Evolutionary conservation across 2,329 filamentous ascomycete genomes (phyloP).

Genomic region (Diaporthe ilicicola): DNA sequence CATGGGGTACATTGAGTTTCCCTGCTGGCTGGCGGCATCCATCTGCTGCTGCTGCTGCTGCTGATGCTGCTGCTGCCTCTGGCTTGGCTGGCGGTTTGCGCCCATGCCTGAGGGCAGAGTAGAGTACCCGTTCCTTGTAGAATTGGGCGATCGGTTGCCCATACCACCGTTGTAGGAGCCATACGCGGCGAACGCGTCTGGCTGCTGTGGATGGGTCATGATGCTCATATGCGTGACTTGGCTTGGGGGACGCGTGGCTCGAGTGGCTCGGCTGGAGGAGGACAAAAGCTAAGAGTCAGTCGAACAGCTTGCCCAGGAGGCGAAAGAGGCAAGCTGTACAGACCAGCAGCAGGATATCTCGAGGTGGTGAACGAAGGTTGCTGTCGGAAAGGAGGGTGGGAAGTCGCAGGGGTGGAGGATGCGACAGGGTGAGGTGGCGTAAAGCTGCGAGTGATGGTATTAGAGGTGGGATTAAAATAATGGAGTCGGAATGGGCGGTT

Average conservation of each 20-base stretch:
- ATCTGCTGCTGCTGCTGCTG: constrained; percentile 37
- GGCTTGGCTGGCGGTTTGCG: constrained; percentile 37
- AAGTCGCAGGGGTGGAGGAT: constrained; percentile 17
- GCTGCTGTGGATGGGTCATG: constrained; percentile 33
- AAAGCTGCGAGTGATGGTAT: constrained; percentile 21
- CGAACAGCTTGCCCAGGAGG: constrained; percentile 22
- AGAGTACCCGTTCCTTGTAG: constrained; percentile 40
- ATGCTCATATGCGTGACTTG: constrained; percentile 30
- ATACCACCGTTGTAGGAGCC: constrained; percentile 30
- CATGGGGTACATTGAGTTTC: constrained; percentile 37
- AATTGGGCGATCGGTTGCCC: constrained; percentile 40
- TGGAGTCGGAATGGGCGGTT: constrained; percentile 14
- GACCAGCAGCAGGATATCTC: neutral
- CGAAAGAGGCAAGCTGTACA: constrained; percentile 27
- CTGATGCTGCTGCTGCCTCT: constrained; percentile 38
- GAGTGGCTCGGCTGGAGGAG: neutral
- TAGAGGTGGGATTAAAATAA: constrained; percentile 17
- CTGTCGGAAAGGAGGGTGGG: neutral
- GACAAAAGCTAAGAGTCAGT: neutral
- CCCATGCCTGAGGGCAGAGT: constrained; percentile 38
- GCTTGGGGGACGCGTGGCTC: constrained; percentile 7
- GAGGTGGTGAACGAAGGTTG: neutral
- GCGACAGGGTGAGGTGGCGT: constrained; percentile 29
- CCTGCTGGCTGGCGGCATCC: constrained; percentile 38
- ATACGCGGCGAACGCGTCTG: constrained; percentile 32